Conservation (phyloP, 805 yeast genomes). For the Monosporozyma yasuniensis region DNA sequence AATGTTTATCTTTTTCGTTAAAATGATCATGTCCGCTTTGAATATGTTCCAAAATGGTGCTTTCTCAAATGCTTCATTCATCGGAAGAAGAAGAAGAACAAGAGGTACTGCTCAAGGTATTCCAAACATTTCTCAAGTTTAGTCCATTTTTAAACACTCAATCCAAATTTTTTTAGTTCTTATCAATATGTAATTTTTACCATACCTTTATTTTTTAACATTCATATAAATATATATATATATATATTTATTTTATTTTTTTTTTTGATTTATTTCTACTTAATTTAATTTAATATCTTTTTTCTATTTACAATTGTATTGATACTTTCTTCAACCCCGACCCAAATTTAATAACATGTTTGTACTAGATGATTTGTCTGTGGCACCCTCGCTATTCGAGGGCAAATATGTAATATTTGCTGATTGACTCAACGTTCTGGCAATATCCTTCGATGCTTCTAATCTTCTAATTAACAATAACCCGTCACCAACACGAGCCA, state of each 20-base stretch:
- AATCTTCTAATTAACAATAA: conserved; percentile 85
- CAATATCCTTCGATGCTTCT: conserved; percentile 95
- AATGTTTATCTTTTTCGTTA: conserved; percentile 62
- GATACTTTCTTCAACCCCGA: conserved; percentile 27
- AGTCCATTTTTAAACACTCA: conserved; percentile 26
- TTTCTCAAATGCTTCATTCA: conserved; percentile 21
- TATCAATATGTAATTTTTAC: background rate
- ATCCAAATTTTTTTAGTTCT: background rate
- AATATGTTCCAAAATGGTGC: conserved; percentile 21
- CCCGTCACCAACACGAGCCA: conserved; percentile 93
- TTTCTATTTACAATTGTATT: background rate
- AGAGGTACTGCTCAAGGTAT: conserved; percentile 46
- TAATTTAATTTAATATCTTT: background rate
- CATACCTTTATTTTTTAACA: too few relatives aligned
- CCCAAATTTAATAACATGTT: conserved; percentile 60
- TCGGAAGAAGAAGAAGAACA: conserved; percentile 34
- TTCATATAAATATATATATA: too few relatives aligned
- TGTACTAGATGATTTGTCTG: too few relatives aligned
- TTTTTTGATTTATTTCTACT: background rate
- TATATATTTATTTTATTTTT: too few relatives aligned
- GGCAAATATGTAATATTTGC: conserved; percentile 89
- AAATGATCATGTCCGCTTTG: conserved; percentile 35
- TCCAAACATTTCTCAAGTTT: conserved; percentile 86
- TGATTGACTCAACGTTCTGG: conserved; percentile 72
- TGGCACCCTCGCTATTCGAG: conserved; percentile 27